These are phyloP conservation scores for Lactarius trivialis DNA, from an alignment of 768 basidiomycete species.

Conservation along the genomic window DNA sequence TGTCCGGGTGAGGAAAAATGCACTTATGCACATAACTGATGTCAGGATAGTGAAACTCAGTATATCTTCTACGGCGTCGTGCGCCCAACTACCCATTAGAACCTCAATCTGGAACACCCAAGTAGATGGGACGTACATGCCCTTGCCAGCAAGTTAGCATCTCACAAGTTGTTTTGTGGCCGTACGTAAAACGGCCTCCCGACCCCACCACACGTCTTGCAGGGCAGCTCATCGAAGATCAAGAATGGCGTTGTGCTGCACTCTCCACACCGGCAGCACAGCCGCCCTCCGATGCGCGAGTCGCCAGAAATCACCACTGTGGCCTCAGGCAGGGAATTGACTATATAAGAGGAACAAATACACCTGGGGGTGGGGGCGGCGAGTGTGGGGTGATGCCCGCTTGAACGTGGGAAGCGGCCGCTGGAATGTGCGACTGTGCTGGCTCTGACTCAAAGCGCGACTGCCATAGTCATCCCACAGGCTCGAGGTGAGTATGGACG, in stretches of 20 bases:
- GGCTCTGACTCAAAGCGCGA: background rate
- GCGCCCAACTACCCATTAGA: too few species aligned
- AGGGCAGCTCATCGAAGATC: conserved; percentile 47
- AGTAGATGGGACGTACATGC: too few species aligned
- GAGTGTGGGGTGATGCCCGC: background rate
- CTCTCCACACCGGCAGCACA: conserved; percentile 64
- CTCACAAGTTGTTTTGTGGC: too few species aligned
- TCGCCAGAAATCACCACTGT: conserved; percentile 62
- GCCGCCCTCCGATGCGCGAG: conserved; percentile 56
- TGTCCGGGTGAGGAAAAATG: too few species aligned
- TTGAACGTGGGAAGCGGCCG: conserved; percentile 21
- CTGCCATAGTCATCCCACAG: conserved; percentile 29
- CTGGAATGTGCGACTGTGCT: conserved; percentile 17
- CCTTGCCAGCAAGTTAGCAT: too few species aligned
- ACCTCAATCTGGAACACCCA: too few species aligned
- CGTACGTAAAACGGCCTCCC: conserved; percentile 46
- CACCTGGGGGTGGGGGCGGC: too few species aligned
- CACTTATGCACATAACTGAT: too few species aligned
- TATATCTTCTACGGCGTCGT: too few species aligned
- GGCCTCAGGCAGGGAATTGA: too few species aligned
- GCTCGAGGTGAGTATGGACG: conserved; percentile 53
- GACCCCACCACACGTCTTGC: conserved; percentile 54
- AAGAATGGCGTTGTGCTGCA: conserved; percentile 45
- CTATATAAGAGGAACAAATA: too few species aligned
- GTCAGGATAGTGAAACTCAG: too few species aligned